Evolutionary conservation across 805 yeast genomes (phyloP), one percentile per base, ranked within the genome.

Genomic region (Wickerhamomyces xylosicus): DNA sequence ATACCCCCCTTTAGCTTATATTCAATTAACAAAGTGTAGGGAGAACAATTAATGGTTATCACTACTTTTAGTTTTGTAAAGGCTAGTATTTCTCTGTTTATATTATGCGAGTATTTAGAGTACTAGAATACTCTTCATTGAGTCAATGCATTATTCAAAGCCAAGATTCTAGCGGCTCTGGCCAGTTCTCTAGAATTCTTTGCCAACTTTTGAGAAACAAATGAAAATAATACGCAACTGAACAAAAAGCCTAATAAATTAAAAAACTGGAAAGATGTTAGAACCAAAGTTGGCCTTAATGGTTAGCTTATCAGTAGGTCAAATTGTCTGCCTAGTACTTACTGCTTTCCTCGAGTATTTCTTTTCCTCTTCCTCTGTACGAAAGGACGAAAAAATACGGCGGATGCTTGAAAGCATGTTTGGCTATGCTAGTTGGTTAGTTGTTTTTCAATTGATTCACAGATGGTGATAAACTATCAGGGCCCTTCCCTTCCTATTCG

Each of bases 311-410:
- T 21, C 13, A 9, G 15, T 33, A 10, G 14, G 17, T 17, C 17
- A 11, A 33, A 14, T 8, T n/a, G 11, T 17, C 13, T 16, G 17
- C n/a, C n/a, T n/a, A n/a, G n/a, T 11, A 56, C 71, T 36, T 59
- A 67, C 71, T 2, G 95, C 95, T 45, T 72, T 68, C 36, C 95
- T 64, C 0, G 95, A 83, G 49, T 76, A 80, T 38, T 67, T 63
- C 37, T 89, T 63, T 56, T 86, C 95, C 49, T 85, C 95, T 48
- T 85, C 94, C 45, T 85, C 95, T 2, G 92, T 74, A 16, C 95
- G 62, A 52, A 85, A 85, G 4, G 92, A 80, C 18, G 87, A 77
- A 54, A 85, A 85, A 33, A 85, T 79, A 41, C 85, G 65, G 36
- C 95, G 62, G 33, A 86, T 72, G 52, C 86, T 85, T 34, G 84